A percentile compares a stretch with the other conserved stretches of the same genome.
Evolutionary conservation across 2,329 filamentous ascomycete species (phyloP).

Genomic region (Colletotrichum incanum): DNA sequence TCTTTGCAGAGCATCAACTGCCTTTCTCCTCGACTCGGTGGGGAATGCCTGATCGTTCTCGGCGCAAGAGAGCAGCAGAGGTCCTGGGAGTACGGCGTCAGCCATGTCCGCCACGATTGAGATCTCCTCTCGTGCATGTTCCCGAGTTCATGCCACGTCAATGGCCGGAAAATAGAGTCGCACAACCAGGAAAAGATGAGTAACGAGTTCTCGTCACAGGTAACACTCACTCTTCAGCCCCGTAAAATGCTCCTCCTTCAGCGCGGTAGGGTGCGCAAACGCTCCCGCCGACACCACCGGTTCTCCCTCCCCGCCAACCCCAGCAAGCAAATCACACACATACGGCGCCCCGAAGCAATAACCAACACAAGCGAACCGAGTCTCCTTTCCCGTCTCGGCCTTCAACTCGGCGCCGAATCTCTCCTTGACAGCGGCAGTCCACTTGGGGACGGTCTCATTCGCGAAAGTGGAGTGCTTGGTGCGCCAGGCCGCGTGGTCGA

Average conservation of each 20-base stretch:
- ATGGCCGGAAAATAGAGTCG: background rate
- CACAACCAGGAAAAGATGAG: no score
- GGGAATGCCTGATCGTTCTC: constrained; percentile 62
- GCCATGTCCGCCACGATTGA: background rate
- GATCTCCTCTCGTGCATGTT: background rate
- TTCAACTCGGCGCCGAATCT: constrained; percentile 51
- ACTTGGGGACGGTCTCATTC: constrained; percentile 59
- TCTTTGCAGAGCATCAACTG: constrained; percentile 59
- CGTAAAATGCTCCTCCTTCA: constrained; percentile 63
- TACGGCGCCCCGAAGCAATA: constrained; percentile 62
- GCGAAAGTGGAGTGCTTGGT: constrained; percentile 61
- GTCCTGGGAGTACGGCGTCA: constrained; percentile 48
- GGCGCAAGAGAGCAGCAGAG: constrained; percentile 62
- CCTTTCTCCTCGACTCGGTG: constrained; percentile 54
- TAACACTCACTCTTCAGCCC: constrained; percentile 52
- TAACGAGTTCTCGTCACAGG: background rate
- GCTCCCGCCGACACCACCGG: constrained; percentile 58
- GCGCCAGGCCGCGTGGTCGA: constrained; percentile 66
- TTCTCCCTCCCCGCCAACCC: constrained; percentile 25
- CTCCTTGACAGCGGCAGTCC: constrained; percentile 57
- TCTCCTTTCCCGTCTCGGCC: constrained; percentile 31
- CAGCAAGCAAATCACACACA: constrained; percentile 53
- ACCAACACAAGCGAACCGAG: constrained; percentile 60
- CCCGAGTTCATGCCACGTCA: background rate
- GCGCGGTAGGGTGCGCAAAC: constrained; percentile 66